A percentile compares a stretch with the other conserved stretches of the same genome.
These are phyloP conservation scores for Fraxinus greggii DNA, from an alignment of 305 asterid species.

Conservation along the genomic window DNA sequence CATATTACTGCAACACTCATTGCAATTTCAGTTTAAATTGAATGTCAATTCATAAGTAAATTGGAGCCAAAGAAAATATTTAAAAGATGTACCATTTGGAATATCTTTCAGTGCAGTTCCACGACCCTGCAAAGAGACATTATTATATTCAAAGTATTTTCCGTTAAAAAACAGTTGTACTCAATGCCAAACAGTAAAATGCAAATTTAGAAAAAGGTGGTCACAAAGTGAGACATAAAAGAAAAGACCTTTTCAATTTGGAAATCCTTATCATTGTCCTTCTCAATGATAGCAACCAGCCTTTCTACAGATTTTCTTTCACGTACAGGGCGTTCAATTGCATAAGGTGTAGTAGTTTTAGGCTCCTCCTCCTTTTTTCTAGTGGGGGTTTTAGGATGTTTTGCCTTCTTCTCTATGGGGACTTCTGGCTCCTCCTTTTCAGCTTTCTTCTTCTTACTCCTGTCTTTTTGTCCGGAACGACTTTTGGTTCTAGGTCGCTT, in stretches of 20 bases:
- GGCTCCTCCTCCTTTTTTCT: slow-evolving; percentile 49
- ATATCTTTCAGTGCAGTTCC: slow-evolving; percentile 86
- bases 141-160: not conserved
- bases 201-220: slow-evolving; percentile 1
- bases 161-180: slow-evolving; percentile 13
- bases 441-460: slow-evolving; percentile 21
- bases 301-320: slow-evolving; percentile 86
- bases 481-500: slow-evolving; percentile 18
- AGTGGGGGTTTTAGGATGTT: slow-evolving; percentile 30
- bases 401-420: slow-evolving; percentile 34
- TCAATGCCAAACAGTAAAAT: slow-evolving; percentile 13
- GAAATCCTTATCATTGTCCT: slow-evolving; percentile 53
- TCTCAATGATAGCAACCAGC: slow-evolving; percentile 71
- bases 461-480: slow-evolving; percentile 19
- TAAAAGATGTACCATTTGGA: slow-evolving; percentile 60
- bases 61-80: not conserved
- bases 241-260: slow-evolving; percentile 56
- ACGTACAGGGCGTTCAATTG: slow-evolving; percentile 73
- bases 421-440: slow-evolving; percentile 26
- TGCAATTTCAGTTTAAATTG: not conserved
- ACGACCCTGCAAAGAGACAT: slow-evolving; percentile 63
- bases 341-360: slow-evolving; percentile 49
- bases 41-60: not conserved
- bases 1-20: not conserved
- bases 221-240: slow-evolving; percentile 17